These are phyloP conservation scores for Apiospora koreana DNA, from an alignment of 2,329 filamentous ascomycete species.

Conservation along the genomic window DNA sequence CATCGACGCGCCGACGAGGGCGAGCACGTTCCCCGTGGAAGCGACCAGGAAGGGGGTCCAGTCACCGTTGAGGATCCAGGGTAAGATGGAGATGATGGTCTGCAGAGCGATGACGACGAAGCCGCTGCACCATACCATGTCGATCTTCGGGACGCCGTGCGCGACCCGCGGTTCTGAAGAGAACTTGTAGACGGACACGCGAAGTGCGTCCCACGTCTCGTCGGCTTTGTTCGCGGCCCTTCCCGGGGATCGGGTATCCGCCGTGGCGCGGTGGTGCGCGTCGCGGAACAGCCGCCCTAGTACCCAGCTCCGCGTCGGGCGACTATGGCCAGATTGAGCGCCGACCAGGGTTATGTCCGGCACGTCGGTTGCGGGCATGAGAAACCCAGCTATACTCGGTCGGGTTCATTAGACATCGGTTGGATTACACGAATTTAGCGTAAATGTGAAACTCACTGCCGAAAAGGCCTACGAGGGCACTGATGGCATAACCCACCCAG, in stretches of 20 bases:
- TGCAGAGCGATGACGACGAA: constrained; percentile 14
- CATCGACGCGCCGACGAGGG: constrained; percentile 15
- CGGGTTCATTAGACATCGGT: background rate
- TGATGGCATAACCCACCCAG: constrained; percentile 24
- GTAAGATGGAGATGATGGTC: constrained; percentile 17
- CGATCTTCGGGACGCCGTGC: background rate
- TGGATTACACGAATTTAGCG: too few relatives aligned
- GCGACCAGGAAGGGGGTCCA: constrained; percentile 22
- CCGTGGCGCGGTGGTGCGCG: background rate
- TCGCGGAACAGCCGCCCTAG: constrained; percentile 18
- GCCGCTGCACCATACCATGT: constrained; percentile 15
- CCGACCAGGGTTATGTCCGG: constrained; percentile 19
- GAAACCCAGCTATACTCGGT: background rate
- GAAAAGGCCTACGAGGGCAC: constrained; percentile 17
- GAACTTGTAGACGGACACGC: background rate
- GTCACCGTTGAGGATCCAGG: constrained; percentile 17
- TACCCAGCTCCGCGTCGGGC: constrained; percentile 12
- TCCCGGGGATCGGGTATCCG: background rate
- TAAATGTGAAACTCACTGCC: constrained; percentile 11
- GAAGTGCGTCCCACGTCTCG: background rate
- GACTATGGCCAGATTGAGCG: constrained; percentile 18
- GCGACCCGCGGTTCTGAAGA: background rate
- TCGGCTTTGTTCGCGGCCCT: background rate
- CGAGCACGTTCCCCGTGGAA: constrained; percentile 12
- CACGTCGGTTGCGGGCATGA: constrained; percentile 17